Base-by-base conservation (phyloP, 2,329 filamentous ascomycete genomes). In the Cucurbitaria berberidis region DNA sequence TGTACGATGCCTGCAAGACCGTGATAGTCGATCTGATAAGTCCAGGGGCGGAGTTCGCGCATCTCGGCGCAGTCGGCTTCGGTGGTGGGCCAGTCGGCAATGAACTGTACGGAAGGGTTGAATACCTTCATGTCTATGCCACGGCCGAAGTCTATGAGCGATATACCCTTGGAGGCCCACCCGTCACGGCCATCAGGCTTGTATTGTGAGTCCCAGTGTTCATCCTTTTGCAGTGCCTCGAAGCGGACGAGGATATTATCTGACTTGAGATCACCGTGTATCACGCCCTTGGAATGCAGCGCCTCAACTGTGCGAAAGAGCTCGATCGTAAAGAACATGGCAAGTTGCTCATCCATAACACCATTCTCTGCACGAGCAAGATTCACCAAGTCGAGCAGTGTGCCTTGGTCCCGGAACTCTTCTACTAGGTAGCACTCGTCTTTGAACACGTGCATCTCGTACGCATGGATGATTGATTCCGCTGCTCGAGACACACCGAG, bases 21-120 rank as follows among this genome's bases (percentile, higher is more conserved):
- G 74, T 96, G 91, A 67, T 98, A 96, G 78, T 99, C 95, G 62
- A 97, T 91, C 74, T 99, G 95, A 80, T 92, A 97, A 1, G 93
- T 98, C 95, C 95, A 99, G 0, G 93, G 92, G 1, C 93, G 84
- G 51, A 91, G 85, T 77, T 99, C 93, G 41, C 93, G 89, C 85
- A 98, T 96, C 80, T 99, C 95, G 16, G 90, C 89, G 75, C 95
- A 99, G 76, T 99, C 95, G 46, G 91, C 88, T 21, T 89, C 84
- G 15, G 85, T 86, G 0, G 91, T 92, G 75, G 95, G 90, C 95
- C 95, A 99, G 77, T 99, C 95, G 0, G 93, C 95, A 54, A 98
- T 86, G 80, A 99, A 99, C 62, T 88, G 87, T 10, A 93, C 91
- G 36, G 88, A 84, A 0, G 87, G 82, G 3, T 78, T 76, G 78